Conservation (phyloP, 139 green algal species). For the Chlamydomonas eustigma region DNA sequence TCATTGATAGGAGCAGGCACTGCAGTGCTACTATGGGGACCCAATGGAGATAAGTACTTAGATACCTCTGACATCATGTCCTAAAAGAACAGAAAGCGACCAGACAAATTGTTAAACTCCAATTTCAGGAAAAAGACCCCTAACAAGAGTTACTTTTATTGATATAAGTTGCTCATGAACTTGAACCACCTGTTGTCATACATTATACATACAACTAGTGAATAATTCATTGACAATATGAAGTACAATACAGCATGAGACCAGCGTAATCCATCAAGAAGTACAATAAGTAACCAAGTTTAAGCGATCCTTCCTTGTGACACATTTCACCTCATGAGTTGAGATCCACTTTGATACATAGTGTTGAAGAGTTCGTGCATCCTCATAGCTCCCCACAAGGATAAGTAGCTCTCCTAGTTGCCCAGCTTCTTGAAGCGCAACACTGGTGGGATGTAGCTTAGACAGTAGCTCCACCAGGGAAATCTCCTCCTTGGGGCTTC, state of each 20-base stretch:
- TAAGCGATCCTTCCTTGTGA: neutral
- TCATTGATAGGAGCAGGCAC: neutral
- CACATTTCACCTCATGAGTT: neutral
- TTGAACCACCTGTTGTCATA: neutral
- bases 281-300: too few relatives aligned
- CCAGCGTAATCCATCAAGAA: neutral
- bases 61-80: neutral
- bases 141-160: too few relatives aligned
- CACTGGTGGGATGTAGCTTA: neutral
- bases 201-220: neutral
- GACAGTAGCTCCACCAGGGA: constrained; percentile 1
- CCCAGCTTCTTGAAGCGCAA: neutral
- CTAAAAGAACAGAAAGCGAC: neutral
- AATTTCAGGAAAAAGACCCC: too few relatives aligned
- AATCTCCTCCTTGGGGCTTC: neutral
- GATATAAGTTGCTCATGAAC: neutral
- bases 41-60: neutral
- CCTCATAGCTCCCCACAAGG: neutral
- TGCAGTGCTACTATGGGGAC: neutral
- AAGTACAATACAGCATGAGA: neutral
- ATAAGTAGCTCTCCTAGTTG: constrained; percentile 18
- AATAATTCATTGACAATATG: too few relatives aligned
- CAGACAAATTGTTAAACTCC: neutral
- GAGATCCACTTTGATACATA: neutral
- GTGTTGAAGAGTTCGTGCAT: constrained; percentile 10